Evolutionary conservation across 2,329 filamentous ascomycete species (phyloP).

Genomic region (Alternaria panax): DNA sequence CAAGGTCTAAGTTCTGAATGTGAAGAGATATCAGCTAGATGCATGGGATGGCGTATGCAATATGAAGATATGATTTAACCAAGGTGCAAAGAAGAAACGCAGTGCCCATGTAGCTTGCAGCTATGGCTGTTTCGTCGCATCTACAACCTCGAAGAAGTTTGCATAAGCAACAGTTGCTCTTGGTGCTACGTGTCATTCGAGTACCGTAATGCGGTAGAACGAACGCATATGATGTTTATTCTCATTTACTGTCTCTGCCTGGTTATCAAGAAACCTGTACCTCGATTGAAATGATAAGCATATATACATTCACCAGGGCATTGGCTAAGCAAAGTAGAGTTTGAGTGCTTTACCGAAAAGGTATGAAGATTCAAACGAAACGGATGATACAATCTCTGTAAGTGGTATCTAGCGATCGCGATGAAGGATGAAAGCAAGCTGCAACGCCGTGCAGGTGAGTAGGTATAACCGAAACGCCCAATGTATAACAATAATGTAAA

Average conservation of each 20-base stretch:
- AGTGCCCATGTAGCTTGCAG: not conserved
- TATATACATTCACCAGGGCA: not conserved
- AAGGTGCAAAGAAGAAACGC: not conserved
- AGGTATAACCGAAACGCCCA: not conserved
- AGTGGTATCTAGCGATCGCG: constrained; percentile 1
- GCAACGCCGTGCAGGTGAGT: not conserved
- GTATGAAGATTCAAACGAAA: not conserved
- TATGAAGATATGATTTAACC: constrained; percentile 15
- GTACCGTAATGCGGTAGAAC: not conserved
- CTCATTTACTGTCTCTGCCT: not conserved
- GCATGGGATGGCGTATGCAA: constrained; percentile 13
- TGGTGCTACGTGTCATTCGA: not conserved
- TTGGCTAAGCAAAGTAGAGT: not conserved
- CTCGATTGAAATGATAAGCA: not conserved
- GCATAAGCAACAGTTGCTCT: not conserved
- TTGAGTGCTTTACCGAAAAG: not conserved
- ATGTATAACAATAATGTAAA: not conserved
- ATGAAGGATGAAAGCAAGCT: not conserved
- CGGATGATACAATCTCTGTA: not conserved
- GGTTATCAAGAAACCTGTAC: not conserved
- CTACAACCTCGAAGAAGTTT: not conserved
- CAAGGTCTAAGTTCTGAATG: constrained; percentile 21
- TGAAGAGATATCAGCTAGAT: not conserved
- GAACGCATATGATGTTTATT: not conserved
- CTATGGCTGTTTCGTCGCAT: not conserved